Evolutionary conservation across 768 basidiomycete species (phyloP).

Genomic region (Lactifluus volemus): DNA sequence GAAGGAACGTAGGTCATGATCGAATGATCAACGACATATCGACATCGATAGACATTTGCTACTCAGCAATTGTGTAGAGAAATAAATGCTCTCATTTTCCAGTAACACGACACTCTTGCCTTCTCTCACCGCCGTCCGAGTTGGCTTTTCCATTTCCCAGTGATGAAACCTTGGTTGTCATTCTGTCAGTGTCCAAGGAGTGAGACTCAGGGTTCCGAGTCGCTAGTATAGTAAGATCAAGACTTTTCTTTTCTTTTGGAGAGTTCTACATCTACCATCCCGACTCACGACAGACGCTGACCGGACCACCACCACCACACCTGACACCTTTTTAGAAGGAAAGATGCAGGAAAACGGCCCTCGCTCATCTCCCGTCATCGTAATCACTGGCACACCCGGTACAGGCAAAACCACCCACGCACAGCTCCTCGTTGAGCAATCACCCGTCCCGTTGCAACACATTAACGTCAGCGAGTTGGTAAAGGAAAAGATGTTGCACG

Average conservation of each 20-base stretch:
- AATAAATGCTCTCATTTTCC: too few species aligned
- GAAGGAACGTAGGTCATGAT: too few species aligned
- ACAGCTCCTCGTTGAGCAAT: conserved; percentile 66
- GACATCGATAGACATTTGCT: too few species aligned
- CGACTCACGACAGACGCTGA: background rate
- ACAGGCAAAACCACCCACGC: conserved; percentile 95
- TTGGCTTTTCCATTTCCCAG: too few species aligned
- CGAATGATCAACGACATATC: too few species aligned
- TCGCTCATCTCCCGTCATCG: conserved; percentile 50
- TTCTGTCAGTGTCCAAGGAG: too few species aligned
- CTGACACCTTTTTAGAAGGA: background rate
- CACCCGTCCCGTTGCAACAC: conserved; percentile 61
- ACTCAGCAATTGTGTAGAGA: too few species aligned
- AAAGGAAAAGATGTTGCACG: conserved; percentile 73
- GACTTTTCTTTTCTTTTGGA: background rate
- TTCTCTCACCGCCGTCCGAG: too few species aligned
- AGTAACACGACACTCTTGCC: too few species aligned
- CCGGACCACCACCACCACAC: background rate
- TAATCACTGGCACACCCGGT: conserved; percentile 90
- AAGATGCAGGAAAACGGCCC: conserved; percentile 8
- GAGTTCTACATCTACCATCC: background rate
- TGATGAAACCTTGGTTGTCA: too few species aligned
- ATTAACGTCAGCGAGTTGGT: conserved; percentile 89
- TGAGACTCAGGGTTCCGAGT: too few species aligned
- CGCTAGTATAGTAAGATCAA: background rate